Evolutionary conservation across 306 rosid species (phyloP), one percentile per base, ranked within the genome.

Genomic region (Psophocarpus tetragonolobus): DNA sequence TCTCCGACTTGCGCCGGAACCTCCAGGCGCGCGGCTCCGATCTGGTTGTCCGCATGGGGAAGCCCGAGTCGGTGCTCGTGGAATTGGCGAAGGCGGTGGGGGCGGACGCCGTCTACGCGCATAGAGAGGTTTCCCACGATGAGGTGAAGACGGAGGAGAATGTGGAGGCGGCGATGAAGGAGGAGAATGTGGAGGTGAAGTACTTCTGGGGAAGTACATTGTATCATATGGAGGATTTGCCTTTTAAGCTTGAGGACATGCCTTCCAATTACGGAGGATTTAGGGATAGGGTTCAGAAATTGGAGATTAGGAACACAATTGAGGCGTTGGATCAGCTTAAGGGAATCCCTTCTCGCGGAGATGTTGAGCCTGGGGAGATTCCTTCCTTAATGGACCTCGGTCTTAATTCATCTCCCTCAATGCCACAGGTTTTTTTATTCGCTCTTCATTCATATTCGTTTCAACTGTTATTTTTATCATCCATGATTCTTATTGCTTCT

Each of bases 121-220:
- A 92, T 30, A 66, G 89, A 9, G 99, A 96, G 90, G 91, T 90
- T 51, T 91, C 96, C 2, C 98, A 87, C 17, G 98, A 92, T 18
- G 98, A 92, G 89, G 92, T 82, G 18, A 90, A 87, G 83, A 53
- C 87, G 23, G 99, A 95, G 88, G 96, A 89, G 88, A 87, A 15
- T 84, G 83, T 95, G 50, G 96, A 88, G 83, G 70, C 82, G 5
- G 89, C 88, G 14, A 84, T 92, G 97, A 92, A 89, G 48, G 93
- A 95, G 30, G 98, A 93, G 86, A 90, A 85, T 81, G 88, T 93
- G 67, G 98, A 96, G 78, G 78, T 96, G 3, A 92, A 92, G 91
- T 92, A 87, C 85, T 91, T 87, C 38, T 92, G 99, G 99, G 99
- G 99, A 3, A 92, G 98, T 50, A 96, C 99, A 36, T 69, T 96